A percentile compares a stretch with the other conserved stretches of the same genome.
Conservation (phyloP, 2,329 filamentous ascomycete species). For the Catunica adiposa region DNA sequence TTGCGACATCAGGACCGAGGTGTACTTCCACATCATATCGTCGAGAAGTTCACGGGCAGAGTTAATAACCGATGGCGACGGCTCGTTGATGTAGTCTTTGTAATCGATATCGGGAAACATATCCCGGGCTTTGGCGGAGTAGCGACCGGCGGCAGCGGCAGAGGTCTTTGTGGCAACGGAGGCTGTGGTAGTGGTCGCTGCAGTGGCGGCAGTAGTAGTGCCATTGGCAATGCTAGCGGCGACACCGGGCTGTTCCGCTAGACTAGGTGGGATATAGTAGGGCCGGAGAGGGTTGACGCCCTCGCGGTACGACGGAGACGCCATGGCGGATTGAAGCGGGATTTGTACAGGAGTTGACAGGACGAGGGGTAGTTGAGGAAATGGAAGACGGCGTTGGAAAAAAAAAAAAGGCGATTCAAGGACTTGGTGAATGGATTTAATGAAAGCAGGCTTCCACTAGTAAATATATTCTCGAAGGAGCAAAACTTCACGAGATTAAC, state of each 20-base stretch:
- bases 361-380: not conserved
- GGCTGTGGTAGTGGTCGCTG: constrained; percentile 28
- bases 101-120: constrained; percentile 86
- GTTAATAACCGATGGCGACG: constrained; percentile 57
- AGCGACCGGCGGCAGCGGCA: constrained; percentile 19
- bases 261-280: constrained; percentile 50
- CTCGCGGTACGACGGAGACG: constrained; percentile 29
- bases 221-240: constrained; percentile 21
- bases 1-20: constrained; percentile 73
- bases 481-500: constrained; percentile 1
- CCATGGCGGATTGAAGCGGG: constrained; percentile 3
- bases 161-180: constrained; percentile 12
- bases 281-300: constrained; percentile 48
- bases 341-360: not conserved
- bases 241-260: constrained; percentile 26
- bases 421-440: not conserved
- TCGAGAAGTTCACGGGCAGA: constrained; percentile 58
- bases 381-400: not conserved
- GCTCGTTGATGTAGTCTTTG: constrained; percentile 66
- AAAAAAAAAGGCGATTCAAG: not conserved
- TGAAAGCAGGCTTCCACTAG: not conserved
- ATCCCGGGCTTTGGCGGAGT: constrained; percentile 56
- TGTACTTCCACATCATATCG: constrained; percentile 82
- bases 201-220: constrained; percentile 26
- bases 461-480: not conserved